Evolutionary conservation across 2,329 filamentous ascomycete genomes (phyloP).

Genomic region (Teratosphaeria zuluensis): DNA sequence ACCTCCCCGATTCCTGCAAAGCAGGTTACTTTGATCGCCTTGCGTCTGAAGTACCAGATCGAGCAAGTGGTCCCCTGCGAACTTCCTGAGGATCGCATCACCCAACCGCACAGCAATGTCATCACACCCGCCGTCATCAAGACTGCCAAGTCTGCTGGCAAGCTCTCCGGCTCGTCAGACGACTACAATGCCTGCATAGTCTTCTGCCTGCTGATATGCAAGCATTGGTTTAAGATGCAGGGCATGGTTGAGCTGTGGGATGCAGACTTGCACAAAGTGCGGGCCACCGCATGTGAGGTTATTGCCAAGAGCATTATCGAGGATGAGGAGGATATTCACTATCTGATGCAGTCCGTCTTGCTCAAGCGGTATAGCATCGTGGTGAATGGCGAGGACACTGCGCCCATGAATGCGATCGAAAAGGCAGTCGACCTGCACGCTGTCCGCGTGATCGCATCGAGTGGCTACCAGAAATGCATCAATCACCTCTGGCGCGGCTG

Average conservation of each 20-base stretch:
- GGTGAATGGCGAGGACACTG: constrained; percentile 58
- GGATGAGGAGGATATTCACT: constrained; percentile 65
- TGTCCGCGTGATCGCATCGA: constrained; percentile 76
- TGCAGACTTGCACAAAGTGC: constrained; percentile 67
- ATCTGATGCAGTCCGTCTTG: constrained; percentile 70
- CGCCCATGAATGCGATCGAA: constrained; percentile 80
- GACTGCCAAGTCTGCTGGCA: constrained; percentile 71
- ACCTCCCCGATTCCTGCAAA: constrained; percentile 61
- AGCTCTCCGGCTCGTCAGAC: constrained; percentile 19
- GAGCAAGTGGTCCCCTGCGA: constrained; percentile 87
- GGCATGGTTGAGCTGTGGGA: constrained; percentile 81
- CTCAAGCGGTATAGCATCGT: constrained; percentile 83
- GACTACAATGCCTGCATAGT: constrained; percentile 73
- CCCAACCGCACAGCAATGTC: constrained; percentile 70
- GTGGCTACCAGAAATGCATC: constrained; percentile 94
- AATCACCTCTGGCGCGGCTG: constrained; percentile 88
- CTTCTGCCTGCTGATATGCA: constrained; percentile 66
- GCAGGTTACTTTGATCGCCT: constrained; percentile 80
- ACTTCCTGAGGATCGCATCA: constrained; percentile 65
- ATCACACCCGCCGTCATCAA: constrained; percentile 71
- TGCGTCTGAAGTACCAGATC: constrained; percentile 83
- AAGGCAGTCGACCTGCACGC: constrained; percentile 90
- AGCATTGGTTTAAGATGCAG: constrained; percentile 72
- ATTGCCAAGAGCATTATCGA: constrained; percentile 87
- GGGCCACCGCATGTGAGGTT: constrained; percentile 77